Evolutionary conservation across 176 grass and related monocot genomes (phyloP), one percentile per base, ranked within the genome.

Genomic region (Oryza rufipogon): DNA sequence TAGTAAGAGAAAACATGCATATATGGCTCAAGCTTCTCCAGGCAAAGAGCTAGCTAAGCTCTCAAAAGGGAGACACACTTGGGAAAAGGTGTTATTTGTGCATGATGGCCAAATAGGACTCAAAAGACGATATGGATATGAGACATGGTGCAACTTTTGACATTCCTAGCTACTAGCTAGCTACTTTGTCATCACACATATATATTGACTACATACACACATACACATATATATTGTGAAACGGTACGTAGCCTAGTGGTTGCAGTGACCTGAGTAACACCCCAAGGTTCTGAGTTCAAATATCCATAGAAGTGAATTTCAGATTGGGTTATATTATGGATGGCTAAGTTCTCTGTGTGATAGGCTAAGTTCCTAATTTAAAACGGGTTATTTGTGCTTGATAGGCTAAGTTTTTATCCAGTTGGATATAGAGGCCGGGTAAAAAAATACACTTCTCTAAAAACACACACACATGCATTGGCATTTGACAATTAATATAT

Each of bases 91-190:
- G 64, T 39, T 64, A 23, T n/a, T n/a, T 63, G 58, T 63, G 49
- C 64, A 39, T 75, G 72, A n/a, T 20, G 68, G 63, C 58, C 78
- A 63, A 23, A 23, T 63, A 63, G 58, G n/a, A 63, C 58, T 63
- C 20, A 76, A 81, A 85, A 77, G 33, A 78, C 34, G 66, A 34
- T 61, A 46, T 86, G 67, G 46, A 83, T 83, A 38, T 7, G 63
- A 89, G 72, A 70, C 83, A 90, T 68, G 79, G 73, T 26, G 45
- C 73, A 73, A 78, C 73, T 90, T 86, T 78, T 20, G 32, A 47
- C 76, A 16, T 79, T 51, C 26, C 71, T 38, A 34, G 51, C 22
- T 45, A 56, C 5, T 2, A 4, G 19, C 5, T 56, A 56, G 52
- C 16, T 56, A 74, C 33, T 30, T 30, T 30, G 80, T 23, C 45